These are phyloP conservation scores for Paragyromitra xinjiangensis DNA, from an alignment of 495 filamentous ascomycete genomes.

Conservation along the genomic window DNA sequence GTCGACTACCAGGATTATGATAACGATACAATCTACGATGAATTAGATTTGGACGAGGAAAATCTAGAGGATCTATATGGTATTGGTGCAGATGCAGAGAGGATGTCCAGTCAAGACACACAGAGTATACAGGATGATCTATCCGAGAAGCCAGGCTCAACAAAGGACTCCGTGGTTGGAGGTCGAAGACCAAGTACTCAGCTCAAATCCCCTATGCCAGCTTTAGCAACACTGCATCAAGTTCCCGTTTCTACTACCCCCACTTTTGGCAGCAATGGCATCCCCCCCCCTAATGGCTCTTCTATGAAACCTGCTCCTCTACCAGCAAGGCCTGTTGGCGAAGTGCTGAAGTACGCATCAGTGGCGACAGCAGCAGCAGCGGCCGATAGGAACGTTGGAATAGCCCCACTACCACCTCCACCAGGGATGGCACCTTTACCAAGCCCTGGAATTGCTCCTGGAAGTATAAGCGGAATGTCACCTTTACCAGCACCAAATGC, in stretches of 20 bases:
- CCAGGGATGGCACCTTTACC: slow-evolving; percentile 66
- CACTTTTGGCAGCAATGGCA: slow-evolving; percentile 68
- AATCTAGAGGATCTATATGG: slow-evolving; percentile 78
- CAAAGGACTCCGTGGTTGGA: slow-evolving; percentile 61
- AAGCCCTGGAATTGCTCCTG: slow-evolving; percentile 37
- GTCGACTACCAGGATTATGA: slow-evolving; percentile 92
- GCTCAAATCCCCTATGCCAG: slow-evolving; percentile 90
- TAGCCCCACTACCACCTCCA: slow-evolving; percentile 88
- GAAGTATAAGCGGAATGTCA: slow-evolving; percentile 59
- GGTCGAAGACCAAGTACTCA: slow-evolving; percentile 85
- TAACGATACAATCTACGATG: slow-evolving; percentile 89
- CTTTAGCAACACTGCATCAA: slow-evolving; percentile 81
- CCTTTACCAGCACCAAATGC: slow-evolving; percentile 62
- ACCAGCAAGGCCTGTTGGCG: slow-evolving; percentile 83
- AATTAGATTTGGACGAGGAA: slow-evolving; percentile 89
- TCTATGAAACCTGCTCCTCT: slow-evolving; percentile 91
- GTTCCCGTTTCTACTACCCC: slow-evolving; percentile 65
- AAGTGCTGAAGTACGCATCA: slow-evolving; percentile 94
- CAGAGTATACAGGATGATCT: slow-evolving; percentile 90
- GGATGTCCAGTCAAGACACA: slow-evolving; percentile 91
- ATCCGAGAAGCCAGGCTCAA: slow-evolving; percentile 72
- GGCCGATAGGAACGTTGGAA: slow-evolving; percentile 90
- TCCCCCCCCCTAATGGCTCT: slow-evolving; percentile 57
- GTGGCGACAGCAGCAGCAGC: slow-evolving; percentile 94
- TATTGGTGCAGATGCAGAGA: slow-evolving; percentile 81